Evolutionary conservation across 2,329 filamentous ascomycete genomes (phyloP), one percentile per base, ranked within the genome.

Genomic region (Aspergillus transmontanensis): DNA sequence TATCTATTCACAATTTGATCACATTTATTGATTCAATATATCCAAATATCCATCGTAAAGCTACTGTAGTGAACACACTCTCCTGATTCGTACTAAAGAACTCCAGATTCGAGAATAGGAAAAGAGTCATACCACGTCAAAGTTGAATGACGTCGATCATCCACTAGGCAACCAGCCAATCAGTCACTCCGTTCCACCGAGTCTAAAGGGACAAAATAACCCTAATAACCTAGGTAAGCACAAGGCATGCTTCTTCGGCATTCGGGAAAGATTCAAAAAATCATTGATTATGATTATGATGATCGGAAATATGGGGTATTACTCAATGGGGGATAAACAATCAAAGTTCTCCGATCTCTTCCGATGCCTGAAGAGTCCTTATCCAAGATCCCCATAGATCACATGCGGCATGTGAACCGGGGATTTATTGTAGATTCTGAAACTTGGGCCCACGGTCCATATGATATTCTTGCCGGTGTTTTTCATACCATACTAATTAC

Each of bases 311-410:
- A 54, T 14, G 51, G 30, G 30, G 30, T 23, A 54, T 54, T 54
- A 36, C 32, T 23, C 9, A 14, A 54, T 23, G 19, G 32, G 51
- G 51, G 16, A n/a, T 21, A 30, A 32, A 34, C 21, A 21, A 16
- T 54, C 36, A 54, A 54, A 21, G n/a, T 23, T 39, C 51, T 55
- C 51, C 51, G 51, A 39, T 55, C 34, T 55, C n/a, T 55, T 55
- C 51, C 51, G 51, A 55, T 10, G 19, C 9, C 51, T 39, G 12
- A 55, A 32, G 30, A 28, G 28, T 12, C 16, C 39, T n/a, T 28
- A 53, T 53, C 23, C 26, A 32, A 19, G 28, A 36, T 36, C 19
- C 10, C 19, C 16, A n/a, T 19, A 41, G 19, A 53, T 53, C 50
- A 53, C 50, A 32, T 53, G 50, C n/a, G 6, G 21, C 32, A 55